These are phyloP conservation scores for Saccharum hybrid DNA, from an alignment of 202 grass and related monocot genomes.

Conservation along the genomic window DNA sequence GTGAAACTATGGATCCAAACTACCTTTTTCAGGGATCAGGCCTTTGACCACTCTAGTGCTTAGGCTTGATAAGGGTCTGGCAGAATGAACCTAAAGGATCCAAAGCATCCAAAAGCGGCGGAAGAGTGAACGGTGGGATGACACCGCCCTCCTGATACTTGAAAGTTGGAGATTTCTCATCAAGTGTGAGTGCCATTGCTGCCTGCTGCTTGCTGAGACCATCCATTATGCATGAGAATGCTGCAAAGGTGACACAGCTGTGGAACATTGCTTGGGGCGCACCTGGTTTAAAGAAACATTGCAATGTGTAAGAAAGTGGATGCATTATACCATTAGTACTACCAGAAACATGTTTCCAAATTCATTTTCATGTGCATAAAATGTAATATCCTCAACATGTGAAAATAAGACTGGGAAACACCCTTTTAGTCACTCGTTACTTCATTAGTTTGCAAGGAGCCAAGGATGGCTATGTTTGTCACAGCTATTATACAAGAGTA, in stretches of 20 bases:
- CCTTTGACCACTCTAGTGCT: conserved; percentile 26
- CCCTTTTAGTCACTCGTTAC: too few relatives aligned
- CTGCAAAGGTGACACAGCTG: conserved; percentile 75
- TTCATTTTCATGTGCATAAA: neutral
- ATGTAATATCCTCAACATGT: neutral
- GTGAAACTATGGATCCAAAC: neutral
- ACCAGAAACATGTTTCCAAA: neutral
- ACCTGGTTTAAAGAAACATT: conserved; percentile 49
- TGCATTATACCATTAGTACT: conserved; percentile 7
- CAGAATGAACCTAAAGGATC: conserved; percentile 67
- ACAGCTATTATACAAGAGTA: too few relatives aligned
- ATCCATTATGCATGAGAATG: conserved; percentile 85
- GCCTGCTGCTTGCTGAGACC: conserved; percentile 86
- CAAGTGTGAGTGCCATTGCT: conserved; percentile 55
- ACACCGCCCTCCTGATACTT: conserved; percentile 19
- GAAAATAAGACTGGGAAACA: too few relatives aligned
- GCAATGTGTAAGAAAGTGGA: neutral
- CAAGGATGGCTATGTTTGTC: too few relatives aligned
- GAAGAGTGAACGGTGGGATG: conserved; percentile 73
- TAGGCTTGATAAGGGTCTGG: conserved; percentile 55
- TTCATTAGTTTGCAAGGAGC: too few relatives aligned
- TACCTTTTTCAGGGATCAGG: neutral
- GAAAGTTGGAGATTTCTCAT: neutral
- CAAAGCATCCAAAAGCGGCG: conserved; percentile 52
- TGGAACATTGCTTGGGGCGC: conserved; percentile 77